Percentiles rank a stretch among this genome's conserved stretches.
These are phyloP conservation scores for Botrytis sinoallii DNA, from an alignment of 2,329 filamentous ascomycete species.

Conservation along the genomic window DNA sequence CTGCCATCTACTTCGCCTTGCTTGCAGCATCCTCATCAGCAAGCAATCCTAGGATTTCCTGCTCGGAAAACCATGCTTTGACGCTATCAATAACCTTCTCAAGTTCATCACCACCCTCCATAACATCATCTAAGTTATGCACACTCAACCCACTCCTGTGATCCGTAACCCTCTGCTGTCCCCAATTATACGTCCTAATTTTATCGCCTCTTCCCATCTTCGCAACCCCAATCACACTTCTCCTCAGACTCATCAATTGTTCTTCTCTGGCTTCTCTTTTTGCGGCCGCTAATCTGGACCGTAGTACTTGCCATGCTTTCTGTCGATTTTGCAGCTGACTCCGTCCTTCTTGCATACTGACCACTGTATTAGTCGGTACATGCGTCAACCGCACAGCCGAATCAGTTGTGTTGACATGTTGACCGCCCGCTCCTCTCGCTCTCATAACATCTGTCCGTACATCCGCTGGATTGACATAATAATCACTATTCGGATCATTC, in stretches of 20 bases:
- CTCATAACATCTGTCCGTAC: conserved; percentile 87
- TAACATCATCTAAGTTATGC: conserved; percentile 62
- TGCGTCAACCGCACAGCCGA: conserved; percentile 93
- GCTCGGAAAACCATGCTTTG: conserved; percentile 61
- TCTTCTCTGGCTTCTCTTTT: conserved; percentile 81
- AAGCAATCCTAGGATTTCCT: conserved; percentile 60
- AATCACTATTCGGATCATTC: conserved; percentile 84
- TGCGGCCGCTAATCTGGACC: conserved; percentile 76
- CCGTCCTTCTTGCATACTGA: conserved; percentile 88
- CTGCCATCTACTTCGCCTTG: conserved; percentile 22
- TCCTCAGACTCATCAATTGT: conserved; percentile 68
- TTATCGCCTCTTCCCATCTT: conserved; percentile 91
- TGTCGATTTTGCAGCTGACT: conserved; percentile 89
- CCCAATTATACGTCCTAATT: conserved; percentile 73
- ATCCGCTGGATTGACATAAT: conserved; percentile 82
- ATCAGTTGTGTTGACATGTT: conserved; percentile 98
- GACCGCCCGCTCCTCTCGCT: conserved; percentile 85
- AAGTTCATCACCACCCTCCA: conserved; percentile 61
- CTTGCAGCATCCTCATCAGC: conserved; percentile 43
- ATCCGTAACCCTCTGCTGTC: conserved; percentile 69
- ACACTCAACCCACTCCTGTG: conserved; percentile 66
- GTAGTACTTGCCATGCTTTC: conserved; percentile 80
- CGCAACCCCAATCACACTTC: conserved; percentile 74
- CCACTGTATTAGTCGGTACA: conserved; percentile 77
- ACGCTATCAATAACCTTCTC: conserved; percentile 68